Base-by-base conservation (phyloP, 148 eudicot species). In the Suaeda aralocaspica region DNA sequence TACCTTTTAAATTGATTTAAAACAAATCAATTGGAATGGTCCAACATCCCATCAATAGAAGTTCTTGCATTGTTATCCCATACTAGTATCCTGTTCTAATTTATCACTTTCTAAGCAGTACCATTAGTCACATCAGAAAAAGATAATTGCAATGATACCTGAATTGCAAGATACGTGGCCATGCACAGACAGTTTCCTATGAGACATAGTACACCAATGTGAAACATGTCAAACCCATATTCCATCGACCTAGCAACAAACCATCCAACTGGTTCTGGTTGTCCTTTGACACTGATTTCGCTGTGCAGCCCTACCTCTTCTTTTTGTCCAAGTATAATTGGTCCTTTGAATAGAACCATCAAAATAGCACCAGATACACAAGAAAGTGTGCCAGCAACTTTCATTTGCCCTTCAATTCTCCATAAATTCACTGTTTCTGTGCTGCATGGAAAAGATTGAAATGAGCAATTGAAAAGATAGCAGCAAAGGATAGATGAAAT, bases 161-260 rank as follows among this genome's bases (percentile, higher is more conserved):
- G 98, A 69, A 94, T 79, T 66, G 98, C 96, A 36, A 94, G 82
- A 77, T 85, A 94, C 49, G 97, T 69, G 14, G 98, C 98, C 90
- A 89, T 87, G 89, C 93, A 94, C 82, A 91, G 85, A 79, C 97
- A 91, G 78, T 94, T 94, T 57, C 98, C 98, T 48, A 91, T 83
- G 45, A 94, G 79, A 80, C 98, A 94, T 69, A 94, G 62, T 30
- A 89, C 91, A 36, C 98, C 98, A 66, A 91, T 82, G 76, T 91
- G 89, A 87, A 96, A 91, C 41, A 74, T 74, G 52, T 89, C 96
- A 71, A 94, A 53, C 49, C 96, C 96, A 36, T 82, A 76, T 46
- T 80, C 86, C 77, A 83, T 58, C 34, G 84, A 73, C 50, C 68
- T 83, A 64, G 88, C 79, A 52, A 86, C 59, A 71, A 94, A 64